These are phyloP conservation scores for Boletus huronensis DNA, from an alignment of 768 basidiomycete species.

Conservation along the genomic window DNA sequence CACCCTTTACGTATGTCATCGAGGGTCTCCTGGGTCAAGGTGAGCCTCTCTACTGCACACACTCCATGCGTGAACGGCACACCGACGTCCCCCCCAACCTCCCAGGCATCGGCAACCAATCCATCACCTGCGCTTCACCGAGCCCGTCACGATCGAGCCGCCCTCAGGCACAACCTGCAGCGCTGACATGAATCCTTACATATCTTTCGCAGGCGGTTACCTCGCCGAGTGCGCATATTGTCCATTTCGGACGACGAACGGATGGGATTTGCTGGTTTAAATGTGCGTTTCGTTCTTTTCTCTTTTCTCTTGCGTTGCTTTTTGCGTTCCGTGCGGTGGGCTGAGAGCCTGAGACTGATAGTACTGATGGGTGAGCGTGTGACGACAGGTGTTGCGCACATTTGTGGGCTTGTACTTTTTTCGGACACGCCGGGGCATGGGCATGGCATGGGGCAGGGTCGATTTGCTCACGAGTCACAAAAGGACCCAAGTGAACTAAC, in stretches of 20 bases:
- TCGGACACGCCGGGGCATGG: not conserved
- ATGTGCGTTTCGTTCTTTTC: not conserved
- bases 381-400: not conserved
- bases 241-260: slow-evolving; percentile 47
- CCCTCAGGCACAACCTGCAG: slow-evolving; percentile 52
- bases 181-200: slow-evolving; percentile 50
- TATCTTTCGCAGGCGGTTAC: slow-evolving; percentile 50
- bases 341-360: not conserved
- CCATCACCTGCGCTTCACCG: slow-evolving; percentile 49
- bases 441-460: not conserved
- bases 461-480: too few relatives aligned
- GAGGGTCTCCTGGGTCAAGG: slow-evolving; percentile 30
- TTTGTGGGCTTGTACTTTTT: not conserved
- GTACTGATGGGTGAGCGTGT: too few relatives aligned
- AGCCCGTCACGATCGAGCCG: slow-evolving; percentile 52
- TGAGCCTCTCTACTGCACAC: not conserved
- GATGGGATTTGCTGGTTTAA: not conserved
- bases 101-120: slow-evolving; percentile 40
- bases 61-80: not conserved
- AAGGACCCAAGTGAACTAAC: not conserved
- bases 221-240: slow-evolving; percentile 61
- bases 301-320: not conserved
- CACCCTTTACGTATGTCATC: slow-evolving; percentile 48
- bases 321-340: not conserved
- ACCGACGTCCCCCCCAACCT: not conserved